Base-by-base conservation (phyloP, 2,329 filamentous ascomycete genomes). In the Paraphaeosphaeria minitans region DNA sequence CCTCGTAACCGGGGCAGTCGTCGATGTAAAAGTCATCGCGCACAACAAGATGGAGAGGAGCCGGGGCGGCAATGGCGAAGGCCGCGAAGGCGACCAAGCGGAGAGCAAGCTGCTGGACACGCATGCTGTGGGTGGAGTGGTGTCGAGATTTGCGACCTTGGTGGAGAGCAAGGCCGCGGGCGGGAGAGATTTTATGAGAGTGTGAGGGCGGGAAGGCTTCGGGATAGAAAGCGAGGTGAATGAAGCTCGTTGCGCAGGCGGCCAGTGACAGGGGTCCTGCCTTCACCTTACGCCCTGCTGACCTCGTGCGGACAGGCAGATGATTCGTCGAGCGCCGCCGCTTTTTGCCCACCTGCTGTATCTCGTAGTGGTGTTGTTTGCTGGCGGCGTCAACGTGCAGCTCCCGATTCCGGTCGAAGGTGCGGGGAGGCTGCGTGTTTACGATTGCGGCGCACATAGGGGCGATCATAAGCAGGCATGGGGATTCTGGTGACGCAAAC, bases 1-100 rank as follows among this genome's bases (percentile, higher is more conserved):
- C 89, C 29, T 72, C 81, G 77, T 92, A 93, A 14, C 90, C 89
- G 0, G 88, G 88, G 67, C 90, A 92, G 42, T 84, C 53, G 70
- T 84, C 22, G 80, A 83, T 14, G 75, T 60, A 58, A 2, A 49
- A 57, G 19, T 29, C n/a, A 22, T 41, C 43, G 22, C 56, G 56
- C 16, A 33, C 39, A 21, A 22, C 37, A 7, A 55, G 41, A 13
- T 47, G 14, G 19, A 22, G 47, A 31, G 61, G 59, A 24, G 63
- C 55, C 33, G 68, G 69, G 24, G 57, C 60, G 7, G 69, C 66
- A 59, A 53, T 51, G 45, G 50, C 55, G 24, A 69, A 46, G 29
- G 61, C 49, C 39, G 60, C 59, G 57, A 56, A 64, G 52, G 61
- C 60, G 39, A 58, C 54, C 55, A 71, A 57, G 52, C 57, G 59